phyloP scores from a whole-genome alignment of 371 early-diverging fungal genomes.

The Zychaea mexicana region DNA sequence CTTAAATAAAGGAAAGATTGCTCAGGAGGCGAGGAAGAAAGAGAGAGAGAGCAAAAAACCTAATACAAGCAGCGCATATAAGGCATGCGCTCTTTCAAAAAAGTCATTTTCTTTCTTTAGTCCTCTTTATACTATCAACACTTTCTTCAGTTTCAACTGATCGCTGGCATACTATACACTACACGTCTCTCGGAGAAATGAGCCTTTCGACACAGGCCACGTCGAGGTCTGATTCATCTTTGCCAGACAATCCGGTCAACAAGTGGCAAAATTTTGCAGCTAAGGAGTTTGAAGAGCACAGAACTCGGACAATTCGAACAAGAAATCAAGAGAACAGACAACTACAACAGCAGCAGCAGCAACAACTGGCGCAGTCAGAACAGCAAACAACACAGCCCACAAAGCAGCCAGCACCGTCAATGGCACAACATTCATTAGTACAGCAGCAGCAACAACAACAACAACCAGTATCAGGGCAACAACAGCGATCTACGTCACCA shows the following conservation, averaged over 20 bases:
- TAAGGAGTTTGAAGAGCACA: neutral
- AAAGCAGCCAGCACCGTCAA: no score
- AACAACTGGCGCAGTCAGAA: no score
- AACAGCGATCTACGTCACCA: neutral
- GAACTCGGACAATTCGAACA: neutral
- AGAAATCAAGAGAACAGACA: no score
- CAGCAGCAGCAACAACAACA: neutral
- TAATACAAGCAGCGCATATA: neutral
- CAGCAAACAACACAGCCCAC: no score
- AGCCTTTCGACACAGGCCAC: neutral
- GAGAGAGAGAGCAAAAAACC: neutral
- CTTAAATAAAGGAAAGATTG: neutral
- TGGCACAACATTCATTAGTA: no score
- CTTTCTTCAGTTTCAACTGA: no score
- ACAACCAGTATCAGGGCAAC: neutral
- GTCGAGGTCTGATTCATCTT: neutral
- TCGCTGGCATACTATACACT: no score
- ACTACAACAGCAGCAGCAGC: neutral
- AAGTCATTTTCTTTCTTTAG: no score
- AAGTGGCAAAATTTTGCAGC: slow-evolving; percentile 4
- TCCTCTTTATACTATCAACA: no score
- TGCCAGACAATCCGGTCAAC: neutral
- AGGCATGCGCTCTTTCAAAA: no score
- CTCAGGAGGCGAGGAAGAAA: neutral
- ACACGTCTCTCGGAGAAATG: no score